These are phyloP conservation scores for Mucor lusitanicus DNA, from an alignment of 371 early-diverging fungal species.

Conservation along the genomic window DNA sequence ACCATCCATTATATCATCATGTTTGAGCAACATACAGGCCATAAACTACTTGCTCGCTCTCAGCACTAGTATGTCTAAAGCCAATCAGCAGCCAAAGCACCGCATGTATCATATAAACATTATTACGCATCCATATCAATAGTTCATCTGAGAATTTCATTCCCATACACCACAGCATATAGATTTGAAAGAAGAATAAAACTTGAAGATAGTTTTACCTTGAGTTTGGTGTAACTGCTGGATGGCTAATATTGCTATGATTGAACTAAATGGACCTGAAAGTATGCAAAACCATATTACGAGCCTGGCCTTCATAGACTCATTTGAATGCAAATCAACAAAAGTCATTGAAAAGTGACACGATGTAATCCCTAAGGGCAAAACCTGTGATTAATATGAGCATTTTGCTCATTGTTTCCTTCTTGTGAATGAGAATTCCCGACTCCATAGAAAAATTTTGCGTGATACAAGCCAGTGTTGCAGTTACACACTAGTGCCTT, in stretches of 20 bases:
- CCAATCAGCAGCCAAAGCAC: background rate
- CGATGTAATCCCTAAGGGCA: background rate
- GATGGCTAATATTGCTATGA: background rate
- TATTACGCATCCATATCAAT: background rate
- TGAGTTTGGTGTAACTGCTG: background rate
- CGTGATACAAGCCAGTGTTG: background rate
- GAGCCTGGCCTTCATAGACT: background rate
- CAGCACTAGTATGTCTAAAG: background rate
- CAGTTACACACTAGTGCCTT: background rate
- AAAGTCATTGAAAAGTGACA: background rate
- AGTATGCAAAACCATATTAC: background rate
- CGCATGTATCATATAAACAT: background rate
- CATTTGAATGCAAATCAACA: background rate
- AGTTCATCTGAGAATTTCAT: background rate
- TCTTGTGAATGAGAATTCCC: background rate
- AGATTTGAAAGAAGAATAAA: slow-evolving; percentile 1
- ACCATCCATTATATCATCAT: background rate
- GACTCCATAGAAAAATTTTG: background rate
- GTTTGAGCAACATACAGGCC: background rate
- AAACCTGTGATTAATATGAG: background rate
- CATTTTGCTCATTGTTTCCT: background rate
- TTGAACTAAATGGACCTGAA: background rate
- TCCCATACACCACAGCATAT: background rate
- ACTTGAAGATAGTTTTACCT: background rate
- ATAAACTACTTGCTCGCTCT: background rate